phyloP scores from a whole-genome alignment of 2,329 filamentous ascomycete genomes.

The Sporothrix dimorphospora region DNA sequence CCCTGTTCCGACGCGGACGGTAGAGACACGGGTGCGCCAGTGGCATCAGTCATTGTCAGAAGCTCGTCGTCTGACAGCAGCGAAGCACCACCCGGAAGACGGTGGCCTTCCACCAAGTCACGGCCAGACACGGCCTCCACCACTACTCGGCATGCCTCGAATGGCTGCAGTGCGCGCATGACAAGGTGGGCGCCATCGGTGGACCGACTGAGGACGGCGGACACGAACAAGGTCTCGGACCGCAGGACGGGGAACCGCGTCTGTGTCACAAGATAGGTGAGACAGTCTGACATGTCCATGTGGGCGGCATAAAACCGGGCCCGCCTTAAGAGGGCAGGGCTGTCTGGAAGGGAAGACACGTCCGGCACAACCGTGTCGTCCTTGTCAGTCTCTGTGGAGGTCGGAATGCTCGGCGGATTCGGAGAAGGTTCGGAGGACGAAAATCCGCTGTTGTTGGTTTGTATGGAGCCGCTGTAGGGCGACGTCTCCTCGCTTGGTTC shows the following conservation, averaged over 20 bases:
- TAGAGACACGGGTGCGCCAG: constrained; percentile 15
- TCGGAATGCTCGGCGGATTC: background rate
- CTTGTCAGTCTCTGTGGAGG: background rate
- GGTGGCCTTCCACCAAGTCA: constrained; percentile 37
- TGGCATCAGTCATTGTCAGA: constrained; percentile 20
- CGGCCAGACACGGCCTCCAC: constrained; percentile 55
- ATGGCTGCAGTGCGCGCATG: constrained; percentile 47
- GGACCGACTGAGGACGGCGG: constrained; percentile 62
- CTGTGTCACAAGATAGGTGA: constrained; percentile 60
- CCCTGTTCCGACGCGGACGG: background rate
- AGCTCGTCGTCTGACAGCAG: constrained; percentile 25
- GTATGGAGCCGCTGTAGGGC: constrained; percentile 31
- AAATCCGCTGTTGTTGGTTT: constrained; percentile 17
- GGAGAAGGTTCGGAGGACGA: constrained; percentile 18
- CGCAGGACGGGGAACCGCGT: constrained; percentile 61
- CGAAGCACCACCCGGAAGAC: constrained; percentile 24
- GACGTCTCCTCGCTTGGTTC: constrained; percentile 37
- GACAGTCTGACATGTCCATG: constrained; percentile 44
- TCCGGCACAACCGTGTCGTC: constrained; percentile 29
- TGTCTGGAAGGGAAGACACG: background rate
- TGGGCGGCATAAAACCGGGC: constrained; percentile 53
- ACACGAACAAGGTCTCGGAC: constrained; percentile 65
- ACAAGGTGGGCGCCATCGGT: constrained; percentile 53
- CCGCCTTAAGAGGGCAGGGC: constrained; percentile 32
- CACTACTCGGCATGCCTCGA: constrained; percentile 50